Evolutionary conservation across 2,329 filamentous ascomycete species (phyloP).

Genomic region (Neoascochyta sp.): DNA sequence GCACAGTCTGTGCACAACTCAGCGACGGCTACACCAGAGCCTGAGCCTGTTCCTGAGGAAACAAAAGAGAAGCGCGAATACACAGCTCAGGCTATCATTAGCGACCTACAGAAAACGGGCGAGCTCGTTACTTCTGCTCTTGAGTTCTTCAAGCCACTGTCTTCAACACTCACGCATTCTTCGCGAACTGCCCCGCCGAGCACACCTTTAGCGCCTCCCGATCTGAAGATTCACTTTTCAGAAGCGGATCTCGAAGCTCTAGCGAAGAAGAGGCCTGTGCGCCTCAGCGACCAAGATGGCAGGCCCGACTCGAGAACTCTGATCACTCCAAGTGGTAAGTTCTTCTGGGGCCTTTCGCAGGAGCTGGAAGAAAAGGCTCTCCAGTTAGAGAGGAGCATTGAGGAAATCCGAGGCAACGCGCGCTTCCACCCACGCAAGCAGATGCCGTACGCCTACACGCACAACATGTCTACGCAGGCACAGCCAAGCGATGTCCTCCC

Average conservation of each 20-base stretch:
- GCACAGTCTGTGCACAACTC: constrained; percentile 17
- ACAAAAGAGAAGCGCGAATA: constrained; percentile 30
- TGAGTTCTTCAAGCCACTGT: constrained; percentile 44
- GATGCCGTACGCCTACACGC: constrained; percentile 8
- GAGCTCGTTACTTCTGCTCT: constrained; percentile 39
- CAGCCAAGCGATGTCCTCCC: constrained; percentile 32
- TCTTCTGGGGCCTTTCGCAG: constrained; percentile 65
- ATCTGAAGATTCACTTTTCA: constrained; percentile 36
- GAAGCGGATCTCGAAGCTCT: constrained; percentile 46
- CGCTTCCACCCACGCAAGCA: constrained; percentile 32
- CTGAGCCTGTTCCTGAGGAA: constrained; percentile 19
- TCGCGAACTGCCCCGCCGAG: constrained; percentile 18
- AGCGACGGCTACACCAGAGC: constrained; percentile 19
- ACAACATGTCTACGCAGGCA: constrained; percentile 12
- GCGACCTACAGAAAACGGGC: constrained; percentile 38
- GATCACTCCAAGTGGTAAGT: constrained; percentile 72
- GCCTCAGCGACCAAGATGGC: constrained; percentile 42
- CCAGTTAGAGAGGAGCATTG: constrained; percentile 56
- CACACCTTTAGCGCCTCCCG: constrained; percentile 28
- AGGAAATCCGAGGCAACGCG: constrained; percentile 25
- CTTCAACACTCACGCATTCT: constrained; percentile 32
- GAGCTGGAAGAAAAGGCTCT: constrained; percentile 70
- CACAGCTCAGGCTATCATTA: constrained; percentile 38
- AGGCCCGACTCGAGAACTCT: constrained; percentile 57
- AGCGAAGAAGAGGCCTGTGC: constrained; percentile 54